These are phyloP conservation scores for Athelia sp. DNA, from an alignment of 1,284 basidiomycete genomes.

Conservation along the genomic window DNA sequence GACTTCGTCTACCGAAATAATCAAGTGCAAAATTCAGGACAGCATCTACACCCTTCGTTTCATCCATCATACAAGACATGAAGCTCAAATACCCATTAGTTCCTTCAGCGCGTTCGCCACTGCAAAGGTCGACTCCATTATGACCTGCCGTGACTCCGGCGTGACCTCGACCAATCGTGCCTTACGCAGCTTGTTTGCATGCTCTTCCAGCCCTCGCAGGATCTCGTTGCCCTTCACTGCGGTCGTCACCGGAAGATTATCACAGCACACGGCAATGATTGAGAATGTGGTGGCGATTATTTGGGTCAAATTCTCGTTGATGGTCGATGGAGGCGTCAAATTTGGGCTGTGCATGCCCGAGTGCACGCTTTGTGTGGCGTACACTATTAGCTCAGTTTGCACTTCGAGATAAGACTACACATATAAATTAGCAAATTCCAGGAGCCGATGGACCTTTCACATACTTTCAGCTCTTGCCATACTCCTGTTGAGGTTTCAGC, in stretches of 20 bases:
- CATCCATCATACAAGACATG: too few species aligned
- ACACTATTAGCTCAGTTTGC: constrained; percentile 94
- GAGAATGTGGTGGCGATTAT: constrained; percentile 98
- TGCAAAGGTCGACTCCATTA: constrained; percentile 92
- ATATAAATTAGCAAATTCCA: too few species aligned
- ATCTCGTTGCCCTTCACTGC: constrained; percentile 72
- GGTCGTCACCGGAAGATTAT: constrained; percentile 73
- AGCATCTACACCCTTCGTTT: too few species aligned
- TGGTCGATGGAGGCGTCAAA: constrained; percentile 77
- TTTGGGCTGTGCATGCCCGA: constrained; percentile 90
- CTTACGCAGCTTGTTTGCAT: constrained; percentile 90
- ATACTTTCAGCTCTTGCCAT: too few species aligned
- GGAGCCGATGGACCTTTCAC: too few species aligned
- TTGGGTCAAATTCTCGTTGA: constrained; percentile 92
- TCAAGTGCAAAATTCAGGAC: too few species aligned
- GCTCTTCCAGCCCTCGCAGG: constrained; percentile 79
- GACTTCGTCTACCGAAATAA: too few species aligned
- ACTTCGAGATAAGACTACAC: constrained; percentile 91
- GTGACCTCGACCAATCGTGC: constrained; percentile 79
- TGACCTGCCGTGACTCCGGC: constrained; percentile 84
- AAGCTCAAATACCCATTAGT: constrained; percentile 69
- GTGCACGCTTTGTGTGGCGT: constrained; percentile 91
- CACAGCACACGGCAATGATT: constrained; percentile 93
- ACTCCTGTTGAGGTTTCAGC: too few species aligned
- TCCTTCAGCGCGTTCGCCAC: constrained; percentile 92